Percentiles rank a stretch among this genome's conserved stretches.
phyloP scores from a whole-genome alignment of 306 rosid species.

The Cucumis cinereus region DNA sequence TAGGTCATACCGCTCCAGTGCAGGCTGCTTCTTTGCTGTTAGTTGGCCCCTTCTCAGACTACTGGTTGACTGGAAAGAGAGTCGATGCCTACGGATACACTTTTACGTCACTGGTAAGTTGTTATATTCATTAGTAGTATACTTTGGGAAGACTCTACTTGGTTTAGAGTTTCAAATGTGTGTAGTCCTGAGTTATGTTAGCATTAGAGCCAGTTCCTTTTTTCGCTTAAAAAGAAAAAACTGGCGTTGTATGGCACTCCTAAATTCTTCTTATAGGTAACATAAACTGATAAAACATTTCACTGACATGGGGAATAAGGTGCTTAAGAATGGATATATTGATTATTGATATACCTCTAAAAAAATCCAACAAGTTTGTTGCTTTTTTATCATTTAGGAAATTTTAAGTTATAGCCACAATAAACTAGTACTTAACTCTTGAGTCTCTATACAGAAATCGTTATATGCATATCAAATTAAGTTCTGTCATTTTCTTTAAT shows the following conservation, averaged over 20 bases:
- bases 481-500: too few relatives aligned
- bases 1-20: constrained; percentile 96
- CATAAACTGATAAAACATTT: not conserved
- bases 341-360: too few relatives aligned
- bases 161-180: not conserved
- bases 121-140: not conserved
- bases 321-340: not conserved
- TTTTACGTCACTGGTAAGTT: constrained; percentile 41
- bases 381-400: not conserved
- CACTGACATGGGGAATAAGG: not conserved
- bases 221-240: too few relatives aligned
- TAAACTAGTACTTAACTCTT: not conserved
- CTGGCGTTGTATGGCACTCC: not conserved
- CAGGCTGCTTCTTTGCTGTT: constrained; percentile 63
- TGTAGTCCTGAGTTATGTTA: not conserved
- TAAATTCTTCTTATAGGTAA: not conserved
- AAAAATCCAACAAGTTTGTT: not conserved
- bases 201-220: not conserved
- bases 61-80: constrained; percentile 71
- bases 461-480: not conserved
- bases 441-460: not conserved
- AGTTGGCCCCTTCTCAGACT: constrained; percentile 64
- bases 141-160: not conserved
- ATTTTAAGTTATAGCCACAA: not conserved
- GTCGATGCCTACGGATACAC: constrained; percentile 43